Conservation (phyloP, 2,329 filamentous ascomycete species). For the Aspergillus uvarum region DNA sequence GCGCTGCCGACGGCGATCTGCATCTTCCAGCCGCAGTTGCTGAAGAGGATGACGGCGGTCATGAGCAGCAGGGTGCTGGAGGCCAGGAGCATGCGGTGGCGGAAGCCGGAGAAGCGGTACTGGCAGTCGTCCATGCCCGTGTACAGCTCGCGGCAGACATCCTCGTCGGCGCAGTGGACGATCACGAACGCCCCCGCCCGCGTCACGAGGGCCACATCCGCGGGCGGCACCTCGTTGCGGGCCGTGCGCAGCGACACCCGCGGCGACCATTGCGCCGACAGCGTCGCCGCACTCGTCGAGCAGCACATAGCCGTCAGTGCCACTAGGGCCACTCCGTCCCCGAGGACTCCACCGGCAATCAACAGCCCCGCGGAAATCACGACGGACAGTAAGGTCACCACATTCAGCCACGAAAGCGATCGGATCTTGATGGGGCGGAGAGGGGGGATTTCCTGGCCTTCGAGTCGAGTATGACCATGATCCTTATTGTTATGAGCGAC, state of each 20-base stretch:
- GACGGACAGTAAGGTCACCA: conserved; percentile 55
- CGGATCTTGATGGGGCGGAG: background rate
- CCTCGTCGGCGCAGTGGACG: conserved; percentile 58
- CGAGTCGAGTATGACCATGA: no score
- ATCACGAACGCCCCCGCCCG: conserved; percentile 59
- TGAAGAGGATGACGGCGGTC: conserved; percentile 60
- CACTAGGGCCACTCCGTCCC: conserved; percentile 54
- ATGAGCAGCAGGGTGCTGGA: conserved; percentile 61
- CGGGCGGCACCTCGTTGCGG: conserved; percentile 51
- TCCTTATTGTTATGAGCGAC: no score
- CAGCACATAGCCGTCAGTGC: conserved; percentile 55
- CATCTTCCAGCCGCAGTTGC: conserved; percentile 61
- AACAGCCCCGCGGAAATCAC: conserved; percentile 29
- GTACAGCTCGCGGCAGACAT: conserved; percentile 63
- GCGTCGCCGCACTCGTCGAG: conserved; percentile 56
- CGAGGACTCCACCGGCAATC: conserved; percentile 30
- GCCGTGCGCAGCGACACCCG: conserved; percentile 54
- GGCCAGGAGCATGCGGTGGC: conserved; percentile 57
- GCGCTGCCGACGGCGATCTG: conserved; percentile 59
- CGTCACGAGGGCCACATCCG: conserved; percentile 63
- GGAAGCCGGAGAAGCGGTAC: conserved; percentile 51
- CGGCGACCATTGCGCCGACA: conserved; percentile 60
- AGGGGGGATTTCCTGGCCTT: no score
- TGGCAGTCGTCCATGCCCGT: conserved; percentile 60
- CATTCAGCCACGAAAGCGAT: conserved; percentile 39